phyloP scores from a whole-genome alignment of 441 rosid species.

The Breynia disticha region DNA sequence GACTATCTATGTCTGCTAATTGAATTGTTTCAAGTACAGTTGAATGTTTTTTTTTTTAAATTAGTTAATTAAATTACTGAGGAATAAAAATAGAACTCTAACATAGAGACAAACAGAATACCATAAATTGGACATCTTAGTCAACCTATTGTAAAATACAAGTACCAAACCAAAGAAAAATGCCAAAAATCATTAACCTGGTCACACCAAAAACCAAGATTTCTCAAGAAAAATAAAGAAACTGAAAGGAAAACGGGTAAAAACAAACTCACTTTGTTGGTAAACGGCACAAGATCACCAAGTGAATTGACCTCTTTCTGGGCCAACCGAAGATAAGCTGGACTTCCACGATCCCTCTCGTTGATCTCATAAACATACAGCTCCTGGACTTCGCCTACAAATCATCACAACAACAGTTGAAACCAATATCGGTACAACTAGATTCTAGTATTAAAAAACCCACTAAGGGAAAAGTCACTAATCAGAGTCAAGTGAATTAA shows the following conservation, averaged over 20 bases:
- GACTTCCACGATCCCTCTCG: constrained; percentile 78
- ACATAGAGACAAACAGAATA: no score
- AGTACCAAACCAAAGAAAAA: no score
- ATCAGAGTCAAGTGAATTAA: background rate
- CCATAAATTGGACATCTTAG: no score
- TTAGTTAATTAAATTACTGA: no score
- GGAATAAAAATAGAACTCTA: no score
- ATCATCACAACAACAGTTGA: background rate
- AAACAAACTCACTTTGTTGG: constrained; percentile 48
- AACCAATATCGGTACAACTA: no score
- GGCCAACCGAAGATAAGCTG: constrained; percentile 62
- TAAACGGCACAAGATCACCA: constrained; percentile 90
- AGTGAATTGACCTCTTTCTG: constrained; percentile 61
- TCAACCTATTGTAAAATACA: no score
- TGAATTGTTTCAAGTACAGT: no score
- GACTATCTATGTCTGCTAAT: background rate
- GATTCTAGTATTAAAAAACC: background rate
- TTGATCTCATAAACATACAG: constrained; percentile 69
- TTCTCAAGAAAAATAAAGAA: constrained; percentile 10
- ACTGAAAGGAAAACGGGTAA: background rate
- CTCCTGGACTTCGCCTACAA: constrained; percentile 53
- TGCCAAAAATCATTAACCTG: no score
- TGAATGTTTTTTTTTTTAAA: no score
- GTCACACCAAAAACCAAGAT: background rate
- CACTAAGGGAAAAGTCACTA: background rate